phyloP scores from a whole-genome alignment of 768 basidiomycete genomes.

The Infundibulicybe gibba region DNA sequence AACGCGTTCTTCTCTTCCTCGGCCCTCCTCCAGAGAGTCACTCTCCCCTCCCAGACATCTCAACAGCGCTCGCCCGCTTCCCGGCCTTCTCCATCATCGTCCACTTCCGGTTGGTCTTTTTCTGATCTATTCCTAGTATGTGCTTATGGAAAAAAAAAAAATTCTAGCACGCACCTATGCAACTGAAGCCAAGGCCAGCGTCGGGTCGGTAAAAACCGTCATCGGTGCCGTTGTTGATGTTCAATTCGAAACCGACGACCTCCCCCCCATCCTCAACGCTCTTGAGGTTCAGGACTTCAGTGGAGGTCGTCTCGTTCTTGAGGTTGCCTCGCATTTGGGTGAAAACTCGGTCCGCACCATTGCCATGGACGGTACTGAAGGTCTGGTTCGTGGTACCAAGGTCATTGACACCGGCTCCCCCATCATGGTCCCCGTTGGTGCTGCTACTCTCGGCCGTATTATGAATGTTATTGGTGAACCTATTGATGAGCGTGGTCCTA shows the following conservation, averaged over 20 bases:
- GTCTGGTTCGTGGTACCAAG: conserved; percentile 98
- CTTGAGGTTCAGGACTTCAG: conserved; percentile 95
- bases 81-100: conserved; percentile 47
- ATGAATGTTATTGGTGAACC: conserved; percentile 99
- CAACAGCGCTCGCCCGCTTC: conserved; percentile 42
- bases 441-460: conserved; percentile 94
- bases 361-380: conserved; percentile 99
- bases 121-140: conserved; percentile 4
- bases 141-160: conserved; percentile 5
- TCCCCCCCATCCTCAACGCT: conserved; percentile 98
- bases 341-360: conserved; percentile 99
- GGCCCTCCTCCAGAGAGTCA: conserved; percentile 52
- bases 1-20: conserved; percentile 81
- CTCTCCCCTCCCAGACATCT: conserved; percentile 34
- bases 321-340: conserved; percentile 97
- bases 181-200: conserved; percentile 73
- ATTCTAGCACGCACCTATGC: conserved; percentile 79
- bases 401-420: conserved; percentile 96
- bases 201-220: conserved; percentile 93
- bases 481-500: conserved; percentile 99
- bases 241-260: conserved; percentile 92
- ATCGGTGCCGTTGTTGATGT: conserved; percentile 99
- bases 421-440: conserved; percentile 95
- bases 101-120: conserved; percentile 48
- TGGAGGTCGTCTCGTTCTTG: conserved; percentile 96